Evolutionary conservation across 108 stramenopile genomes (phyloP).

Genomic region (Stephanodiscus triporus): DNA sequence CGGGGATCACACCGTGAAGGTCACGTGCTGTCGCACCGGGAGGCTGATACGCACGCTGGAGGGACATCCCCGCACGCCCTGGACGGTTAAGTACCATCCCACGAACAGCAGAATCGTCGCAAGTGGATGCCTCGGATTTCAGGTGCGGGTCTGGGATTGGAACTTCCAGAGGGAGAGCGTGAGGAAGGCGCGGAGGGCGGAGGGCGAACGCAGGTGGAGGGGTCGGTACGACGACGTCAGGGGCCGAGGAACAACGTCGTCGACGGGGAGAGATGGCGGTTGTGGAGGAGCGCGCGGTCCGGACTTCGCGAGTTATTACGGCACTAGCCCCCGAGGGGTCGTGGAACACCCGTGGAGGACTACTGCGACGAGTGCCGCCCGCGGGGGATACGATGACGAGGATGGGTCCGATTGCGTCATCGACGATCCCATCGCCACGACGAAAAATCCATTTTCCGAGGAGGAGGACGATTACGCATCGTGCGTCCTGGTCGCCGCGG

Average conservation of each 20-base stretch:
- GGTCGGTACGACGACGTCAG: constrained; percentile 36
- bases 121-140: constrained; percentile 92
- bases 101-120: constrained; percentile 76
- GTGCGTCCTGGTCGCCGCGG: constrained; percentile 18
- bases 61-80: constrained; percentile 98
- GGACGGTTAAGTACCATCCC: constrained; percentile 98
- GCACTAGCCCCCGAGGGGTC: constrained; percentile 28
- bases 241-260: not conserved
- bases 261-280: not conserved
- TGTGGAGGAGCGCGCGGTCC: not conserved
- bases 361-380: not conserved
- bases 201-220: constrained; percentile 23
- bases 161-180: constrained; percentile 35
- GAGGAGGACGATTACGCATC: constrained; percentile 45
- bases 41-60: constrained; percentile 67
- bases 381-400: not conserved
- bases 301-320: not conserved
- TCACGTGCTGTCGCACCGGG: constrained; percentile 75
- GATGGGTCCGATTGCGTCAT: not conserved
- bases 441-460: not conserved
- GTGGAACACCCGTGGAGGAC: constrained; percentile 25
- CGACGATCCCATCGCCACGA: constrained; percentile 1
- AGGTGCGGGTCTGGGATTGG: constrained; percentile 98
- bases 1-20: constrained; percentile 99
- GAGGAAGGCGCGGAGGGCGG: constrained; percentile 20